Evolutionary conservation across 106 monocot genomes (phyloP).

Genomic region (Dactylorhiza incarnata): DNA sequence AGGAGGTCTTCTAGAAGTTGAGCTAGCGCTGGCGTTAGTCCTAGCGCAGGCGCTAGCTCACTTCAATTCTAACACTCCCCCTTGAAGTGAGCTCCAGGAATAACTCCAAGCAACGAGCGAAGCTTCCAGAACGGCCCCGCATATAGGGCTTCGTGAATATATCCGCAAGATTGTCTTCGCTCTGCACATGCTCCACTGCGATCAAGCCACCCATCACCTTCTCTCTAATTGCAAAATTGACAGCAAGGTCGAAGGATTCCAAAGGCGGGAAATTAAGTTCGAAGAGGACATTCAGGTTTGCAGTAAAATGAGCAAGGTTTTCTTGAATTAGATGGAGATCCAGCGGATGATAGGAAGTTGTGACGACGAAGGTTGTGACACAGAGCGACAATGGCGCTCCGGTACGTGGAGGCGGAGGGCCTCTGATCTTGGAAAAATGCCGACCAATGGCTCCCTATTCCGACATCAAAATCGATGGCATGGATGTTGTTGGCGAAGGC

Average conservation of each 20-base stretch:
- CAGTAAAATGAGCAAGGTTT: constrained; percentile 68
- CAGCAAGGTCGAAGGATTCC: constrained; percentile 73
- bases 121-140: no score
- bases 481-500: constrained; percentile 44
- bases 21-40: no score
- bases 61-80: no score
- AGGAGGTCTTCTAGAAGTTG: no score
- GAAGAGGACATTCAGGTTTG: constrained; percentile 51
- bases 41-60: no score
- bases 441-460: constrained; percentile 80
- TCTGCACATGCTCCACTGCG: no score
- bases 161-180: no score
- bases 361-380: constrained; percentile 62
- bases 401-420: constrained; percentile 14
- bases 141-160: no score
- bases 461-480: constrained; percentile 81
- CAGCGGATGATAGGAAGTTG: constrained; percentile 45
- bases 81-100: no score
- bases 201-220: no score
- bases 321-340: constrained; percentile 70
- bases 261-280: constrained; percentile 61
- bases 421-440: constrained; percentile 83
- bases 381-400: constrained; percentile 30
- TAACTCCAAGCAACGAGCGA: no score
- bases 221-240: constrained; percentile 65